Evolutionary conservation across 1,139 yeast species (phyloP).

Genomic region (Geotrichum australiense): DNA sequence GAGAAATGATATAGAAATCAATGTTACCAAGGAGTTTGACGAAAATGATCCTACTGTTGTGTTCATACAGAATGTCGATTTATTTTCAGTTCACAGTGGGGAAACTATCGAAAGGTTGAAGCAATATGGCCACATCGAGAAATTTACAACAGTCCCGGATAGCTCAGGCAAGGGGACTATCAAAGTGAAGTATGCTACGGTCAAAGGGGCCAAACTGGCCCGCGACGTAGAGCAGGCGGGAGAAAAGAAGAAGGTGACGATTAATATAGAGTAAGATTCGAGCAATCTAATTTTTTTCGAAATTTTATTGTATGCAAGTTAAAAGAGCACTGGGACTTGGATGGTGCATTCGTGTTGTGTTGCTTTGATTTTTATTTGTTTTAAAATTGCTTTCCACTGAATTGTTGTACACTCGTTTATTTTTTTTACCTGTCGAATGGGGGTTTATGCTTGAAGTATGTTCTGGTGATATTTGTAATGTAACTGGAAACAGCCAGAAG

Average conservation of each 20-base stretch:
- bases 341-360: no score
- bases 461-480: no score
- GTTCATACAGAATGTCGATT: conserved; percentile 5
- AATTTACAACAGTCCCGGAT: conserved; percentile 4
- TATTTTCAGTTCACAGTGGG: conserved; percentile 7
- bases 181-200: conserved; percentile 6
- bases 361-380: no score
- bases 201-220: conserved; percentile 5
- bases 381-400: no score
- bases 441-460: no score
- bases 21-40: conserved; percentile 1
- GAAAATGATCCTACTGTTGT: conserved; percentile 8
- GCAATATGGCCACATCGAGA: conserved; percentile 7
- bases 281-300: no score
- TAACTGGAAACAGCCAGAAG: no score
- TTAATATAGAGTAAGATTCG: no score
- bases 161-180: conserved; percentile 2
- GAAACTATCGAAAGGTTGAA: conserved; percentile 3
- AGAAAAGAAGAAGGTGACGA: not conserved
- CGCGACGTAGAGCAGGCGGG: not conserved
- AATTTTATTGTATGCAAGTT: no score
- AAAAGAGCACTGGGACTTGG: no score
- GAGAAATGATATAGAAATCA: conserved; percentile 5
- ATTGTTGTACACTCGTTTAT: no score
- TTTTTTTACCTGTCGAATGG: no score